phyloP scores from a whole-genome alignment of 2,329 filamentous ascomycete genomes.

The Cladosporium austrohemisphaericum region DNA sequence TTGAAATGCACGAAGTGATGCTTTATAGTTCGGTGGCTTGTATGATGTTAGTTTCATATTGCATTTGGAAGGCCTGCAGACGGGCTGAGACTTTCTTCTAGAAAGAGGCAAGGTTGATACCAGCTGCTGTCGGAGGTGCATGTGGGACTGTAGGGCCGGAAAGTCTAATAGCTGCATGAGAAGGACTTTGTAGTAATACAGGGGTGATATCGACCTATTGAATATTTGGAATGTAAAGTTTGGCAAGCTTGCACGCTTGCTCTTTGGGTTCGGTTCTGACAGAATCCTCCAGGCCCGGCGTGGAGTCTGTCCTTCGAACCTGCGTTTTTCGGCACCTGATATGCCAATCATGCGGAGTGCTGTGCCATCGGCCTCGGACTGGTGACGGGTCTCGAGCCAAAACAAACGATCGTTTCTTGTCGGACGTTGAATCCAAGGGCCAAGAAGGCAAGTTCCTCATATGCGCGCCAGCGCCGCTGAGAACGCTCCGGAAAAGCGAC shows the following conservation, averaged over 20 bases:
- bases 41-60: too few species aligned
- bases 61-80: too few species aligned
- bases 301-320: not conserved
- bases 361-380: too few species aligned
- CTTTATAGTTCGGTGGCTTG: too few species aligned
- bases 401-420: not conserved
- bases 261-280: constrained; percentile 1
- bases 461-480: too few species aligned
- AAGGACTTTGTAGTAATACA: constrained; percentile 1
- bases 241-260: not conserved
- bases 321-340: not conserved
- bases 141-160: constrained; percentile 2
- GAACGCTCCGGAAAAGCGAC: too few species aligned
- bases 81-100: too few species aligned
- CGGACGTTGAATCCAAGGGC: not conserved
- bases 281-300: constrained; percentile 1
- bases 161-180: too few species aligned
- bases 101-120: constrained; percentile 5
- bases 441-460: too few species aligned
- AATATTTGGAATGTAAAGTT: not conserved
- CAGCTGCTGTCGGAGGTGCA: not conserved
- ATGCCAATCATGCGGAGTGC: not conserved
- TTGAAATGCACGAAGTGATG: too few species aligned
- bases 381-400: constrained; percentile 4
- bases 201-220: constrained; percentile 1